Percentiles rank a stretch among this genome's conserved stretches.
phyloP scores from a whole-genome alignment of 139 green algal species.

The Volvox africanus region DNA sequence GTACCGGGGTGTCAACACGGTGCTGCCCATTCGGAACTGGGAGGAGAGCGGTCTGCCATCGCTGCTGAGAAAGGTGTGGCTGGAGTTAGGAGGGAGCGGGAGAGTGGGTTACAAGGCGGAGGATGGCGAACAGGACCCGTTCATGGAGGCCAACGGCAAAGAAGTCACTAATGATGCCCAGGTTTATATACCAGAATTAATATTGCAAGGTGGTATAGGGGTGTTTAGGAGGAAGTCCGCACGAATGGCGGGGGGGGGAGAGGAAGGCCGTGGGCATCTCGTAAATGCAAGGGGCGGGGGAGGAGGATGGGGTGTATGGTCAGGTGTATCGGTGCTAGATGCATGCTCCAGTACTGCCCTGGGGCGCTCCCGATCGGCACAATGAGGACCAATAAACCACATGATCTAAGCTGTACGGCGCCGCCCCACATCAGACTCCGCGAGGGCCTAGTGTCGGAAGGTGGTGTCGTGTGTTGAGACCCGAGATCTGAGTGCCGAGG shows the following conservation, averaged over 20 bases:
- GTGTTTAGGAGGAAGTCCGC: no score
- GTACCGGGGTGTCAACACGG: constrained; percentile 83
- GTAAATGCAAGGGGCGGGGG: no score
- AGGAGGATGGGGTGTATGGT: no score
- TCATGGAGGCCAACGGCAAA: no score
- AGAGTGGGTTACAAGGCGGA: not conserved
- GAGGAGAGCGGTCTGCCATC: constrained; percentile 80
- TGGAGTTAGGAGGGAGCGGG: not conserved
- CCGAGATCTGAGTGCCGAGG: constrained; percentile 39
- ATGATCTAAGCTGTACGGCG: constrained; percentile 73
- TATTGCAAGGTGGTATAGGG: no score
- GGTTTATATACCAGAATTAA: no score
- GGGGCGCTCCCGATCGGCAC: not conserved
- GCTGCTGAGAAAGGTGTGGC: constrained; percentile 28
- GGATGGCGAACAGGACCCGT: not conserved
- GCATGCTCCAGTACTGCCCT: no score
- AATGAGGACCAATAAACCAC: constrained; percentile 61
- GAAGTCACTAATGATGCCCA: no score
- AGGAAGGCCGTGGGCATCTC: no score
- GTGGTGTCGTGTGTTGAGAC: constrained; percentile 36
- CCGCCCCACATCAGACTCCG: not conserved
- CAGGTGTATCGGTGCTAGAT: no score
- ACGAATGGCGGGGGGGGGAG: no score
- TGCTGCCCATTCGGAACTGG: constrained; percentile 88
- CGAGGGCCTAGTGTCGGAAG: not conserved